phyloP scores from a whole-genome alignment of 225 moss, liverwort and hornwort genomes.

The Pseudisothecium myosuroides region DNA sequence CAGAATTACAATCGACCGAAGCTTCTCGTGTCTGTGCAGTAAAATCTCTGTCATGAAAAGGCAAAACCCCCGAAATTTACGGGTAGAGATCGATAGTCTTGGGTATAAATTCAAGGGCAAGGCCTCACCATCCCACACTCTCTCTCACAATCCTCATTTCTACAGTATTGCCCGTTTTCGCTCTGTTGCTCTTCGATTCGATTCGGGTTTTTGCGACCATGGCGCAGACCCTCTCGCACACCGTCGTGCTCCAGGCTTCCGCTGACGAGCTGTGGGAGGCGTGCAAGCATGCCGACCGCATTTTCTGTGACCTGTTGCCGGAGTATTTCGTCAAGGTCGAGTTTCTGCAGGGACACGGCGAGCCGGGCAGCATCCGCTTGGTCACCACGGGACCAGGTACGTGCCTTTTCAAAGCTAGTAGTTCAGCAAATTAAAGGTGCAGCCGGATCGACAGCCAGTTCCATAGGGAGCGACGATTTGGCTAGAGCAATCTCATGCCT shows the following conservation, averaged over 20 bases:
- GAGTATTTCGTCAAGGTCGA: neutral
- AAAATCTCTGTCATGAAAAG: too few species aligned
- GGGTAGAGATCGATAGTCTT: neutral
- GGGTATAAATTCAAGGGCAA: neutral
- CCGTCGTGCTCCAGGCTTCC: neutral
- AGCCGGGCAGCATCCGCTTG: slow-evolving; percentile 8
- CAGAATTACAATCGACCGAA: neutral
- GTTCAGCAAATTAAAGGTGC: neutral
- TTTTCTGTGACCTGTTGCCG: neutral
- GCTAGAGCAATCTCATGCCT: neutral
- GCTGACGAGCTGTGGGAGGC: neutral
- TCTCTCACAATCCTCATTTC: neutral
- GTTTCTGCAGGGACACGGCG: slow-evolving; percentile 1
- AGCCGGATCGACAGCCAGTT: neutral
- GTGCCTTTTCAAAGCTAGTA: too few species aligned
- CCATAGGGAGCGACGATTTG: neutral
- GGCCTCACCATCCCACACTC: neutral
- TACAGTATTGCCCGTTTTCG: neutral
- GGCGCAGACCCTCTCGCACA: neutral
- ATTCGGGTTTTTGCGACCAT: neutral
- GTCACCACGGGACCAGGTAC: slow-evolving; percentile 6
- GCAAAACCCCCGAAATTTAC: neutral
- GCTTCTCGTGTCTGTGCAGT: neutral
- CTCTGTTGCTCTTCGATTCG: too few species aligned
- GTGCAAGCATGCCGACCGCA: neutral